phyloP scores from a whole-genome alignment of 352 stramenopile species.

The Pythium pyrilobum region DNA sequence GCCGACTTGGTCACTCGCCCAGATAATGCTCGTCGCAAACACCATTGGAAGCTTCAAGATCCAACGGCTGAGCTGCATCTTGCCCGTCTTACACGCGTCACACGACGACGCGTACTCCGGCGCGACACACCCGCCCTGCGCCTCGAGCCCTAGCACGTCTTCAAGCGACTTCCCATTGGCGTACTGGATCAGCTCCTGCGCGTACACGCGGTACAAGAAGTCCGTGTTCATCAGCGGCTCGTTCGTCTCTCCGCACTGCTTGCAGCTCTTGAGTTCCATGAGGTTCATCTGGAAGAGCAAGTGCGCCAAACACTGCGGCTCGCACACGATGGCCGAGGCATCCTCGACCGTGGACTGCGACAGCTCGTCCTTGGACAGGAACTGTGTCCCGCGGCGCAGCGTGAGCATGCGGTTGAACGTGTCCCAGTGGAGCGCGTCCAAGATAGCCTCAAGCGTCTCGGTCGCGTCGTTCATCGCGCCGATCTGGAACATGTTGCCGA shows the following conservation, averaged over 20 bases:
- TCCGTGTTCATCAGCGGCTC: constrained; percentile 83
- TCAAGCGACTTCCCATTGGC: constrained; percentile 38
- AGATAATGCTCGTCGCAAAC: constrained; percentile 80
- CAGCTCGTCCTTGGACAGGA: constrained; percentile 28
- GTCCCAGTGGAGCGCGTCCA: constrained; percentile 74
- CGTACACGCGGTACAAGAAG: constrained; percentile 81
- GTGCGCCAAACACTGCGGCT: constrained; percentile 76
- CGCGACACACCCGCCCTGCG: constrained; percentile 35
- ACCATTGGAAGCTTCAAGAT: constrained; percentile 84
- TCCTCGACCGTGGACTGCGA: constrained; percentile 51
- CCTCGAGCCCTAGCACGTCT: constrained; percentile 47
- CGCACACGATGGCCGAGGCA: constrained; percentile 61
- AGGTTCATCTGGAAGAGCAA: constrained; percentile 85
- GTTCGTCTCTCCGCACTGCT: constrained; percentile 48
- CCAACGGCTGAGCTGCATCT: constrained; percentile 55
- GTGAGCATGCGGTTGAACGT: constrained; percentile 72
- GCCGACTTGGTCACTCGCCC: constrained; percentile 59
- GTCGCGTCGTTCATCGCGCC: constrained; percentile 86
- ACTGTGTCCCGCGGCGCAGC: constrained; percentile 29
- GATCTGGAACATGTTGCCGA: constrained; percentile 58
- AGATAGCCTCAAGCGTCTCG: constrained; percentile 75
- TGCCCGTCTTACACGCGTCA: constrained; percentile 42
- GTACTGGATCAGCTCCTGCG: constrained; percentile 49
- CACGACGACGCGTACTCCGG: constrained; percentile 28
- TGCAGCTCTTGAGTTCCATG: constrained; percentile 73